Evolutionary conservation across 257 asterid genomes (phyloP), one percentile per base, ranked within the genome.

Genomic region (Solanum virginianum): DNA sequence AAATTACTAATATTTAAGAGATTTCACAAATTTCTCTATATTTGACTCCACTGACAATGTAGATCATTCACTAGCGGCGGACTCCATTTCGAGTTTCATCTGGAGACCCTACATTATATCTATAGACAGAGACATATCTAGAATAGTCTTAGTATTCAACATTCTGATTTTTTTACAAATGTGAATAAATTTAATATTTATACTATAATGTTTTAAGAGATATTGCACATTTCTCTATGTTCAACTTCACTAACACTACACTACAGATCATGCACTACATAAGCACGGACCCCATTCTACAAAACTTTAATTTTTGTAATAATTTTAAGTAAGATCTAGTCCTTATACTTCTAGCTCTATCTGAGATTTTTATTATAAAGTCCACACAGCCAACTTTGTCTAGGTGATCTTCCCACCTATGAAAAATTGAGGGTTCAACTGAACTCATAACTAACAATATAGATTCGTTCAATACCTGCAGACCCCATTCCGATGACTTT

Each of bases 401-500:
- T 62, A 62, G 54, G 54, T 69, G 9, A 36, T 9, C 41, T 39
- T 18, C 0, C 0, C 29, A 9, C 41, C 54, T 10, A 41, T 39
- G 29, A 41, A 70, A 70, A 18, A 18, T 18, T 70, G 13, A 1
- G 2, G 11, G 39, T 12, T 72, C 39, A 72, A 72, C 17, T 72
- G 4, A 72, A 72, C 20, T n/a, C 57, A 45, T 43, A 43, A 20
- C 57, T 45, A 72, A 45, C 3, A 45, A 12, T 45, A 72, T 72
- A 72, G 12, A 72, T 72, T 5, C 12, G 36, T 11, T n/a, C 1
- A 72, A 12, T 72, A 59, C 98, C 98, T 0, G 97, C 85, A 9
- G 98, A 89, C 43, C 99, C 99, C 97, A 94, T 93, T 16, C 98
- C 99, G 2, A 97, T 26, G 20, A 97, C 88, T 89, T 90, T 88